These are phyloP conservation scores for Tulasnella sp. DNA, from an alignment of 768 basidiomycete species.

Conservation along the genomic window DNA sequence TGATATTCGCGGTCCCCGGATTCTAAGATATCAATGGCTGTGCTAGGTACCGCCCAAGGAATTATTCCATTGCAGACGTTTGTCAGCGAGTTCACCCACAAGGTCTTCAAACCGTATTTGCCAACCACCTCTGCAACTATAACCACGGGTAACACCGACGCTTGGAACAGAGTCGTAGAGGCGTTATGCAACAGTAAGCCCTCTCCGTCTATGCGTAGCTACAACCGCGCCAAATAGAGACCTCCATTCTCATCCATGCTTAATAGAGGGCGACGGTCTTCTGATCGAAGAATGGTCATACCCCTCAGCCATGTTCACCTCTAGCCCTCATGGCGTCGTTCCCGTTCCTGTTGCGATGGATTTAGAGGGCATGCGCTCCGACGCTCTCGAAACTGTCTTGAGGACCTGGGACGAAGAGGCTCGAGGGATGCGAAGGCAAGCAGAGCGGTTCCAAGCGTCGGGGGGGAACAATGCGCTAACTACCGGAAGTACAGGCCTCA, in stretches of 20 bases:
- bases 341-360: constrained; percentile 65
- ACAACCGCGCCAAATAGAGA: neutral
- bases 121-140: constrained; percentile 55
- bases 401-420: constrained; percentile 59
- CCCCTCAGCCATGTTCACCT: constrained; percentile 48
- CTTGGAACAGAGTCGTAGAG: constrained; percentile 53
- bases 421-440: constrained; percentile 54
- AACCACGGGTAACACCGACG: constrained; percentile 69
- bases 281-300: constrained; percentile 70
- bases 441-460: constrained; percentile 15
- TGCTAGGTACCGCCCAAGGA: constrained; percentile 45
- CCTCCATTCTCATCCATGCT: neutral
- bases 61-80: constrained; percentile 54
- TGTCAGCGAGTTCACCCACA: constrained; percentile 52
- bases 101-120: constrained; percentile 46
- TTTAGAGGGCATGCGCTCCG: constrained; percentile 61
- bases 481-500: constrained; percentile 48
- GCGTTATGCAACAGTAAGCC: constrained; percentile 66
- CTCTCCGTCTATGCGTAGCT: constrained; percentile 38
- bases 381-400: constrained; percentile 56
- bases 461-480: neutral
- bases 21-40: constrained; percentile 8
- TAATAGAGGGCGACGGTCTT: constrained; percentile 35
- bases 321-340: constrained; percentile 42
- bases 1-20: neutral